These are phyloP conservation scores for Plasmodium billcollinsi DNA, from an alignment of 169 alveolate genomes.

Conservation along the genomic window DNA sequence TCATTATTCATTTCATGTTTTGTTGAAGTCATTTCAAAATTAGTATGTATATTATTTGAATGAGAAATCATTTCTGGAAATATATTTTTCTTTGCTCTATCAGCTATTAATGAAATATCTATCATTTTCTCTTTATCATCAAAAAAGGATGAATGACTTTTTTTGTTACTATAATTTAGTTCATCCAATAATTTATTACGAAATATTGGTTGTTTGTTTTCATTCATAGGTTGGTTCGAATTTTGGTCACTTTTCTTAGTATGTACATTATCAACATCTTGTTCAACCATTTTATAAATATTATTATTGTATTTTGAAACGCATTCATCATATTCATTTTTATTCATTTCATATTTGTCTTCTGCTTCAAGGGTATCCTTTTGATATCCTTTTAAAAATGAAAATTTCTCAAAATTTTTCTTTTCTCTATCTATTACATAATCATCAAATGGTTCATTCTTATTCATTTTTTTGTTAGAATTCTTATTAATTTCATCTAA, in stretches of 20 bases:
- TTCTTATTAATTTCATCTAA: background rate
- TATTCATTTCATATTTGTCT: background rate
- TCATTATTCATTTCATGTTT: background rate
- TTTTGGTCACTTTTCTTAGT: background rate
- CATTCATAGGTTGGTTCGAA: background rate
- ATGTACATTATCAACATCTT: background rate
- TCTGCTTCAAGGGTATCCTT: background rate
- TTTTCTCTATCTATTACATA: background rate
- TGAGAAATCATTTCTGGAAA: conserved; percentile 31
- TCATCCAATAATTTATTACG: conserved; percentile 44
- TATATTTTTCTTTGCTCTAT: conserved; percentile 34
- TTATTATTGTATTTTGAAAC: background rate
- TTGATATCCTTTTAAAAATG: too few relatives aligned
- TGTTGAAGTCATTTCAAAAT: background rate
- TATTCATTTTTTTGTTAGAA: background rate
- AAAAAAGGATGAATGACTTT: conserved; percentile 12
- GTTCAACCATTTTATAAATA: background rate
- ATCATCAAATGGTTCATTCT: background rate
- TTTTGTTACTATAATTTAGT: conserved; percentile 47
- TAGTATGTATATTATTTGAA: conserved; percentile 1
- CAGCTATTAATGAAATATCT: conserved; percentile 36
- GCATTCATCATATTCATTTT: conserved; percentile 3
- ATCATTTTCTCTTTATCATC: conserved; percentile 10
- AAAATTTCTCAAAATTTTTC: too few relatives aligned
- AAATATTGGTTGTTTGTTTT: conserved; percentile 18